Evolutionary conservation across 495 filamentous ascomycete species (phyloP).

Genomic region (Penicillium roqueforti): DNA sequence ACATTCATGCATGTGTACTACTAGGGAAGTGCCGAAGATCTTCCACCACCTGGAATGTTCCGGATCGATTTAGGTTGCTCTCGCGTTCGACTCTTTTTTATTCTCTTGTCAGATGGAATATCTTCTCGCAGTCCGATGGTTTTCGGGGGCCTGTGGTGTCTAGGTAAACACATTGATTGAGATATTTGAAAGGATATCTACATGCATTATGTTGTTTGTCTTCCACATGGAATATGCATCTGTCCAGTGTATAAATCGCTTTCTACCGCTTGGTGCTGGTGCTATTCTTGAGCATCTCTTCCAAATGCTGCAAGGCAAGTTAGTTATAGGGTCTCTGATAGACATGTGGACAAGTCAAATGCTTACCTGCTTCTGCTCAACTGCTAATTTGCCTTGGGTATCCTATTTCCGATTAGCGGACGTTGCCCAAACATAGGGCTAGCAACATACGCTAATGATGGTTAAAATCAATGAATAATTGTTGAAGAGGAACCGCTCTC

Average conservation of each 20-base stretch:
- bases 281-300: slow-evolving; percentile 44
- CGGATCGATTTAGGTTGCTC: too few relatives aligned
- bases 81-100: too few relatives aligned
- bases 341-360: background rate
- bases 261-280: slow-evolving; percentile 34
- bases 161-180: background rate
- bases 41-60: too few relatives aligned
- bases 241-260: slow-evolving; percentile 13
- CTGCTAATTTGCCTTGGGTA: slow-evolving; percentile 71
- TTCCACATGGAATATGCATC: slow-evolving; percentile 8
- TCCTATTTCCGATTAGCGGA: slow-evolving; percentile 47
- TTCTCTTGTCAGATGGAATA: too few relatives aligned
- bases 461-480: slow-evolving; percentile 91
- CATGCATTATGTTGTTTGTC: background rate
- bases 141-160: background rate
- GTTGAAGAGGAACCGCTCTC: slow-evolving; percentile 85
- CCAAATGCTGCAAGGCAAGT: slow-evolving; percentile 33
- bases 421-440: background rate
- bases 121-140: too few relatives aligned
- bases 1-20: too few relatives aligned
- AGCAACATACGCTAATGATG: slow-evolving; percentile 64
- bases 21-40: too few relatives aligned
- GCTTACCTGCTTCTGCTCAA: slow-evolving; percentile 59
- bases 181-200: background rate
- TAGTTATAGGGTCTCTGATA: background rate